Conservation (phyloP, 345 rosid genomes). For the Acer negundo region DNA sequence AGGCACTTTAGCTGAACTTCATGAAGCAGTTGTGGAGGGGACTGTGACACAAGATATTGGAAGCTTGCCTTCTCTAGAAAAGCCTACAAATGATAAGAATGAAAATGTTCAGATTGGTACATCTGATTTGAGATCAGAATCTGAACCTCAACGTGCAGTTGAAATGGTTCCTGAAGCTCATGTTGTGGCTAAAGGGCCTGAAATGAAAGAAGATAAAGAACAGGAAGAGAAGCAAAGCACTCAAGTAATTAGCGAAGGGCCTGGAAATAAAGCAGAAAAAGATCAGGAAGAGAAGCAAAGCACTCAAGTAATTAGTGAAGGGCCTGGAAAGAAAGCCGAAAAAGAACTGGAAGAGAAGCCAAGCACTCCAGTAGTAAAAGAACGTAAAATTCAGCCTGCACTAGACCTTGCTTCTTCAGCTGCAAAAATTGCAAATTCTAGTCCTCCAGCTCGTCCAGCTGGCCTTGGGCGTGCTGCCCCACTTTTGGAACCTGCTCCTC, state of each 20-base stretch:
- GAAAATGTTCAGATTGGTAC: conserved; percentile 28
- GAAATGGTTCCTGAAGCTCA: conserved; percentile 31
- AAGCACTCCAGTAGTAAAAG: conserved; percentile 22
- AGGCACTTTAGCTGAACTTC: conserved; percentile 14
- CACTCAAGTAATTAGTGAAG: conserved; percentile 13
- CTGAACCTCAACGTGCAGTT: conserved; percentile 29
- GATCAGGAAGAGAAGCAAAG: conserved; percentile 31
- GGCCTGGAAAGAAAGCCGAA: conserved; percentile 33
- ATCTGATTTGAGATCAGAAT: conserved; percentile 27
- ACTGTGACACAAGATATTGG: conserved; percentile 19
- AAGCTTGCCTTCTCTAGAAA: conserved; percentile 25
- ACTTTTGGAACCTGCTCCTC: conserved; percentile 72
- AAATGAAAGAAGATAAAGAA: conserved; percentile 26
- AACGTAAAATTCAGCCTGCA: conserved; percentile 26
- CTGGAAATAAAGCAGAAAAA: conserved; percentile 27
- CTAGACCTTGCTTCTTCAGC: conserved; percentile 37
- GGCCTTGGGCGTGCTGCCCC: conserved; percentile 95
- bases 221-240: conserved; percentile 30
- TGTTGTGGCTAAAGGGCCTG: conserved; percentile 33
- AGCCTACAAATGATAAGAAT: conserved; percentile 29
- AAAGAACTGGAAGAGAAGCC: background rate
- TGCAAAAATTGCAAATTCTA: conserved; percentile 39
- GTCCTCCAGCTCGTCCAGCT: conserved; percentile 70
- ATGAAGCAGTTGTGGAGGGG: conserved; percentile 18
- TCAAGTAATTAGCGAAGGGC: conserved; percentile 22